A percentile compares a stretch with the other conserved stretches of the same genome.
phyloP scores from a whole-genome alignment of 2,329 filamentous ascomycete genomes.

The Dactylellina haptotyla region DNA sequence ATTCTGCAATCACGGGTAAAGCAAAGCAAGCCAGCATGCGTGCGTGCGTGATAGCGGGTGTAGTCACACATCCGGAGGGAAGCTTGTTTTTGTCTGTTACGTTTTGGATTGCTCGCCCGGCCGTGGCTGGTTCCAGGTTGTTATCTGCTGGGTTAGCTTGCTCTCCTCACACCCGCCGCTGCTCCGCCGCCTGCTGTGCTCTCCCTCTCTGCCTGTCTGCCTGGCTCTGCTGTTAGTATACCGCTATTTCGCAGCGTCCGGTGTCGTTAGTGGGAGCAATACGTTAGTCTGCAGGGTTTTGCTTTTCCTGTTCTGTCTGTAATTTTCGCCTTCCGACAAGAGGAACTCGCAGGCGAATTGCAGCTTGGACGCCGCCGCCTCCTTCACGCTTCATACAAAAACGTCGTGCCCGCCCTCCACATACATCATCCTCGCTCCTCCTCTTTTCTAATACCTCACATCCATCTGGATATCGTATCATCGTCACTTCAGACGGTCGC shows the following conservation, averaged over 20 bases:
- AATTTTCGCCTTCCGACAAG: slow-evolving; percentile 41
- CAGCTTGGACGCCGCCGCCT: slow-evolving; percentile 13
- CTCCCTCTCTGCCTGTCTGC: background rate
- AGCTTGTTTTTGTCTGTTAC: slow-evolving; percentile 50
- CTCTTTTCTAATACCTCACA: background rate
- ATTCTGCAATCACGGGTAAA: no score
- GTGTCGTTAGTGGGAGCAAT: no score
- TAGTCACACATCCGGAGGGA: slow-evolving; percentile 5
- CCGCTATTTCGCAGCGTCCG: slow-evolving; percentile 19
- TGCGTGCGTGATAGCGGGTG: no score
- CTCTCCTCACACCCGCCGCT: slow-evolving; percentile 18
- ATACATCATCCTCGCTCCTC: background rate
- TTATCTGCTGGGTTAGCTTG: slow-evolving; percentile 46
- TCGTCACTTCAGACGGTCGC: slow-evolving; percentile 4
- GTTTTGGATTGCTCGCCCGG: slow-evolving; percentile 35
- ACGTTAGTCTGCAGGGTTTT: no score
- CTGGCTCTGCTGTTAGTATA: background rate
- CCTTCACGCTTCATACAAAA: slow-evolving; percentile 30
- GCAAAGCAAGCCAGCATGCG: no score
- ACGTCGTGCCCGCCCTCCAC: slow-evolving; percentile 18
- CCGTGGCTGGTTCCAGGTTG: slow-evolving; percentile 43
- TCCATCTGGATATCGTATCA: background rate
- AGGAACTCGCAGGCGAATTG: slow-evolving; percentile 50
- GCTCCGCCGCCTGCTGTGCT: slow-evolving; percentile 21
- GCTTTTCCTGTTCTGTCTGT: background rate